Percentiles rank a stretch among this genome's conserved stretches.
Conservation (phyloP, 2,329 filamentous ascomycete species). For the Paramyrothecium roridum region DNA sequence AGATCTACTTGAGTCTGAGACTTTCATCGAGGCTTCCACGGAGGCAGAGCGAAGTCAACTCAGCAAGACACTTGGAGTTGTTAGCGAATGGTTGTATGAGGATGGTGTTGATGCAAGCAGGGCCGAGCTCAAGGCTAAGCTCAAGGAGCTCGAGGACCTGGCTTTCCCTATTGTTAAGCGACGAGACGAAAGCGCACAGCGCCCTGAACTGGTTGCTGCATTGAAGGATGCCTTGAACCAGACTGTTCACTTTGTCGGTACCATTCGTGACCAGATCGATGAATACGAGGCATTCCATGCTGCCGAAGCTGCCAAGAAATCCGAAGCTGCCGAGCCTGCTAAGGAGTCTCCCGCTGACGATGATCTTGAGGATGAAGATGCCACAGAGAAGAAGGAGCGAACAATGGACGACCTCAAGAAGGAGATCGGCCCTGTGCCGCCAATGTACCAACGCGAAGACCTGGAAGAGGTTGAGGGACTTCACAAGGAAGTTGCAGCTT, state of each 20-base stretch:
- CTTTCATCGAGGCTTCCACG: slow-evolving; percentile 71
- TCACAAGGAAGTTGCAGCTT: slow-evolving; percentile 61
- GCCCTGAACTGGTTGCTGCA: slow-evolving; percentile 65
- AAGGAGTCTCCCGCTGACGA: slow-evolving; percentile 49
- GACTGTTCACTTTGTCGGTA: slow-evolving; percentile 66
- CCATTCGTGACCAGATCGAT: slow-evolving; percentile 66
- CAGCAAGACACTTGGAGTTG: slow-evolving; percentile 62
- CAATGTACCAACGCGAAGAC: slow-evolving; percentile 72
- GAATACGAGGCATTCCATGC: slow-evolving; percentile 63
- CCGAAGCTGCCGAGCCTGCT: slow-evolving; percentile 39
- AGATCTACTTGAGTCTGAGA: slow-evolving; percentile 74
- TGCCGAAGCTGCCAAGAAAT: slow-evolving; percentile 42
- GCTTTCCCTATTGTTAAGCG: slow-evolving; percentile 75
- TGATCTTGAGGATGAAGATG: slow-evolving; percentile 78
- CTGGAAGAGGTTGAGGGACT: slow-evolving; percentile 61
- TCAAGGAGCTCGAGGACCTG: slow-evolving; percentile 74
- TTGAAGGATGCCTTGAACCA: slow-evolving; percentile 70
- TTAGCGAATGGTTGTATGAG: slow-evolving; percentile 88
- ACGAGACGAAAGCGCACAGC: slow-evolving; percentile 66
- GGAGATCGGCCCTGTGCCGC: slow-evolving; percentile 53
- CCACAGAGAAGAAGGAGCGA: slow-evolving; percentile 36
- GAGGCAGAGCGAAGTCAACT: slow-evolving; percentile 64
- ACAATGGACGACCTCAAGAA: slow-evolving; percentile 41
- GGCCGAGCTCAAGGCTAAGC: slow-evolving; percentile 70
- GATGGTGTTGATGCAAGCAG: slow-evolving; percentile 75